A percentile compares a stretch with the other conserved stretches of the same genome.
phyloP scores from a whole-genome alignment of 257 asterid genomes.

The Solanum sparsipilum region DNA sequence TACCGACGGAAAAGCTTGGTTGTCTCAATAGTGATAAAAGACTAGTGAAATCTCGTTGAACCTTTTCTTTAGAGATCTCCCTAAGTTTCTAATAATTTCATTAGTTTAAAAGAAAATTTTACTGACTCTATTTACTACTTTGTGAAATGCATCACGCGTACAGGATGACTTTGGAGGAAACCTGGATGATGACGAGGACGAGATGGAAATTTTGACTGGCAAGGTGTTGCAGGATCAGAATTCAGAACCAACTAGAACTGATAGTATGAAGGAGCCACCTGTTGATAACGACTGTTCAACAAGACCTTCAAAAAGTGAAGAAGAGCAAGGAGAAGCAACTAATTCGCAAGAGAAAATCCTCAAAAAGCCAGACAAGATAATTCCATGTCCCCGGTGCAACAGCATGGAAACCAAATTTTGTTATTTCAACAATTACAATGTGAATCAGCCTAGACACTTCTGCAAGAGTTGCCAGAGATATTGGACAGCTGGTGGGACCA shows the following conservation, averaged over 20 bases:
- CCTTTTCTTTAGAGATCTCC: background rate
- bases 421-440: slow-evolving; percentile 90
- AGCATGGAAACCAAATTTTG: slow-evolving; percentile 99
- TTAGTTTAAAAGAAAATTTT: background rate
- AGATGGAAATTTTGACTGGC: slow-evolving; percentile 13
- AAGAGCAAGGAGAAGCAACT: slow-evolving; percentile 42
- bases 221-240: slow-evolving; percentile 30
- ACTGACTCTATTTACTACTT: background rate
- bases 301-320: slow-evolving; percentile 27
- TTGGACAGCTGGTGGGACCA: slow-evolving; percentile 99
- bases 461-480: slow-evolving; percentile 98
- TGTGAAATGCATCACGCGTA: background rate
- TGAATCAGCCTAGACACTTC: slow-evolving; percentile 89
- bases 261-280: slow-evolving; percentile 21
- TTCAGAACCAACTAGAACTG: slow-evolving; percentile 10
- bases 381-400: slow-evolving; percentile 95
- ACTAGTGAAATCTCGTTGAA: background rate
- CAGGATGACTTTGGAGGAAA: slow-evolving; percentile 31
- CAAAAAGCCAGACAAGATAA: slow-evolving; percentile 86
- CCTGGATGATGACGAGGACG: slow-evolving; percentile 21
- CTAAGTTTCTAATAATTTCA: background rate
- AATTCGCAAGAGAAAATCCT: slow-evolving; percentile 53
- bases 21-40: background rate
- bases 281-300: slow-evolving; percentile 22
- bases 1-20: background rate